Evolutionary conservation across 2,329 filamentous ascomycete species (phyloP).

Genomic region (Aschersonia sp.): DNA sequence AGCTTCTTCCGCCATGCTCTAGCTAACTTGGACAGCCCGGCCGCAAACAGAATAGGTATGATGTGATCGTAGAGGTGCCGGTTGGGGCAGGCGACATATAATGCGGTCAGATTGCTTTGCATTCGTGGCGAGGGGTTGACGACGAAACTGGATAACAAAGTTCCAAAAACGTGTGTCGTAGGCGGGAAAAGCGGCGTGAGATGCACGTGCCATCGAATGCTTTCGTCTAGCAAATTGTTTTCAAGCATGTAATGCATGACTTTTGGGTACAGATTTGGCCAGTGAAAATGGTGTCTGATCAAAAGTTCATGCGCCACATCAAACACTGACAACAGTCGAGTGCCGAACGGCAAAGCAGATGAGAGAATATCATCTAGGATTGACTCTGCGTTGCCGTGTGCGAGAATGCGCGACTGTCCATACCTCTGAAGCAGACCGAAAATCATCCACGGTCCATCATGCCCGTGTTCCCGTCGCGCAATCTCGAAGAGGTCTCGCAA

Average conservation of each 20-base stretch:
- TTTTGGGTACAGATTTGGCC: conserved; percentile 37
- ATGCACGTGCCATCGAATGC: conserved; percentile 32
- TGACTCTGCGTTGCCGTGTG: conserved; percentile 8
- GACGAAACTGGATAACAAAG: conserved; percentile 28
- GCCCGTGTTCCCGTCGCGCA: conserved; percentile 8
- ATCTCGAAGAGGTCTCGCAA: conserved; percentile 9
- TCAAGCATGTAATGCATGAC: conserved; percentile 27
- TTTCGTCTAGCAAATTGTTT: conserved; percentile 20
- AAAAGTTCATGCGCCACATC: conserved; percentile 18
- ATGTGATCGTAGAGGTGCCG: conserved; percentile 34
- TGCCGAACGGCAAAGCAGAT: conserved; percentile 12
- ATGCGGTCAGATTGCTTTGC: conserved; percentile 23
- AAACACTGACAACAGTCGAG: conserved; percentile 12
- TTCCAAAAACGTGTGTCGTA: conserved; percentile 23
- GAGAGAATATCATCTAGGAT: conserved; percentile 16
- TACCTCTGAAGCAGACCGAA: conserved; percentile 10
- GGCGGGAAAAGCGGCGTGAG: conserved; percentile 29
- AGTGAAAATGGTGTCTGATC: conserved; percentile 21
- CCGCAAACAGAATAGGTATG: conserved; percentile 33
- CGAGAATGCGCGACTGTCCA: conserved; percentile 9
- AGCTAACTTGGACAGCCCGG: conserved; percentile 29
- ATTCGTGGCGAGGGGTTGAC: conserved; percentile 19
- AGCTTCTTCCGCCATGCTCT: conserved; percentile 31
- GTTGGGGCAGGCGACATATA: conserved; percentile 30
- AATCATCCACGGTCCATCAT: conserved; percentile 13